Evolutionary conservation across 78 protist genomes (phyloP).

Genomic region (Monosiga brevicollis): DNA sequence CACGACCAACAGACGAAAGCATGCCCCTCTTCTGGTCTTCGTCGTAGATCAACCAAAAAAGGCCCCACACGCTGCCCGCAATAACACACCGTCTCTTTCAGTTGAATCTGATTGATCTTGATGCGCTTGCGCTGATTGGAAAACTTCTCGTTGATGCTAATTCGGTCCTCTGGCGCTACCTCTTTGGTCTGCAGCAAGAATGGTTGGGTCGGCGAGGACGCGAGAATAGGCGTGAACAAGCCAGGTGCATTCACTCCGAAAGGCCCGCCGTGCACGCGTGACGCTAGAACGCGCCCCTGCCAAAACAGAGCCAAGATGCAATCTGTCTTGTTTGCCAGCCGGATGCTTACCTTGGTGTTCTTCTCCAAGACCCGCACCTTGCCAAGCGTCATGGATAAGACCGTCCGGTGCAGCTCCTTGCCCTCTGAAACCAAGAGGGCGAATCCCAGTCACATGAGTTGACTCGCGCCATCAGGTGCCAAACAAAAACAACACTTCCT

Average conservation of each 20-base stretch:
- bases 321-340: background rate
- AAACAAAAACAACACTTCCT: background rate
- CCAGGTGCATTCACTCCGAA: too few species aligned
- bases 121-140: slow-evolving; percentile 37
- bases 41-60: background rate
- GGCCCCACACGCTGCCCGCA: background rate
- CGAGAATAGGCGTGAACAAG: background rate
- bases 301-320: background rate
- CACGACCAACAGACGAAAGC: background rate
- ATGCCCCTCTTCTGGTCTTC: background rate
- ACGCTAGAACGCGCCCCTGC: background rate
- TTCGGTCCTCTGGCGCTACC: slow-evolving; percentile 54
- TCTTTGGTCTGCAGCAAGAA: slow-evolving; percentile 20
- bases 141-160: slow-evolving; percentile 61
- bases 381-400: too few species aligned
- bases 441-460: background rate
- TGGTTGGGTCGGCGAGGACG: background rate
- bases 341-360: background rate
- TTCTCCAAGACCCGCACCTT: slow-evolving; percentile 39
- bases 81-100: slow-evolving; percentile 60
- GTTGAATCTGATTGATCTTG: slow-evolving; percentile 79
- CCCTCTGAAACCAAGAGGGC: background rate
- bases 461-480: background rate
- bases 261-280: too few species aligned
- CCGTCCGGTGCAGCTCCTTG: background rate